phyloP scores from a whole-genome alignment of 345 rosid genomes.

The Populus euphratica region DNA sequence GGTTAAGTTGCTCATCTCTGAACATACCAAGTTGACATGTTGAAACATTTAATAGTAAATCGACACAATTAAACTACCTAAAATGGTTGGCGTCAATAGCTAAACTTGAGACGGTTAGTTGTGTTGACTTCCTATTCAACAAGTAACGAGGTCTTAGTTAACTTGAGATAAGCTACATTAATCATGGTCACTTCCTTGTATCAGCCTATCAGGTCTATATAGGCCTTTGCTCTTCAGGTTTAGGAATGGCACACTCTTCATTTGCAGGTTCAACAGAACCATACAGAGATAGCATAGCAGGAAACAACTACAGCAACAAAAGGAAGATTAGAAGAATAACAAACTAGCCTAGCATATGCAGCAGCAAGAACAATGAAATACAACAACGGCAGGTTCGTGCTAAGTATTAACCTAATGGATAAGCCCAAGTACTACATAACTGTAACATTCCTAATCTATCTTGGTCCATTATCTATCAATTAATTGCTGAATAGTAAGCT shows the following conservation, averaged over 20 bases:
- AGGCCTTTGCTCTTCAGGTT: not conserved
- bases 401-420: not conserved
- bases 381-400: not conserved
- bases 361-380: not conserved
- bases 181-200: not conserved
- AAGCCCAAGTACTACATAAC: not conserved
- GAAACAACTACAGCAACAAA: not conserved
- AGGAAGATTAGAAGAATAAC: not conserved
- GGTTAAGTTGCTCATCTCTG: not conserved
- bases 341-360: not conserved
- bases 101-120: not conserved
- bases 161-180: not conserved
- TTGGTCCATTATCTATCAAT: not conserved
- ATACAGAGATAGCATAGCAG: not conserved
- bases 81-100: not conserved
- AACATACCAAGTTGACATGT: not conserved
- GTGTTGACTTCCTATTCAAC: not conserved
- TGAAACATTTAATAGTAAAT: not conserved
- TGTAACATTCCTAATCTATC: not conserved
- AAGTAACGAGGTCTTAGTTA: not conserved
- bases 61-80: slow-evolving; percentile 2
- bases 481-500: not conserved
- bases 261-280: not conserved
- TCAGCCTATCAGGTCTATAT: too few relatives aligned
- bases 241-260: not conserved